Evolutionary conservation across 2,329 filamentous ascomycete genomes (phyloP), one percentile per base, ranked within the genome.

Genomic region (Colletotrichum tanaceti): DNA sequence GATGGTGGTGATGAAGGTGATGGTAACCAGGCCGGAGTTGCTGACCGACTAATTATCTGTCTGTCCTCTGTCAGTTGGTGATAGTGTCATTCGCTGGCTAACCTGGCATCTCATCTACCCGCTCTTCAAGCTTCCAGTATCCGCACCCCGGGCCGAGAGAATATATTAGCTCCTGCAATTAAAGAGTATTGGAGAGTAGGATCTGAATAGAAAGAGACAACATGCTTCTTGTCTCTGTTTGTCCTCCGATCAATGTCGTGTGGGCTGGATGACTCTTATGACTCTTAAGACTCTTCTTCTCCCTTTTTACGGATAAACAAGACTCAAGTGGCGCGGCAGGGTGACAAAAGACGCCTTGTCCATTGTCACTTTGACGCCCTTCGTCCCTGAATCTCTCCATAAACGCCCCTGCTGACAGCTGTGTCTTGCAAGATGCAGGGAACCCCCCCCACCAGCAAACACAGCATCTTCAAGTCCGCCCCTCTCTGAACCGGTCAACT

Each of bases 271-370:
- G 28, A 7, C 28, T 9, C 28, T 7, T 28, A 28, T 9, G 28
- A 5, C 4, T 24, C 28, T 1, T 22, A 28, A 18, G 39, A n/a
- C n/a, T n/a, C n/a, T n/a, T n/a, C n/a, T n/a, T n/a, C n/a, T n/a
- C n/a, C n/a, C n/a, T n/a, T n/a, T n/a, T n/a, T n/a, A n/a, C n/a
- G n/a, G n/a, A n/a, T n/a, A 46, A 20, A 18, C 54, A 18, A 44
- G 24, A 4, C 54, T 46, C 41, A 9, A 11, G 43, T 18, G 7
- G 38, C 20, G 38, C 24, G 54, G 22, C 54, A 58, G 54, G 54
- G 54, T 46, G 57, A 59, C 57, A 59, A 59, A 10, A n/a, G 14
- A 50, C 57, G 44, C 57, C 57, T 7, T 58, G 28, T 18, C 28
- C 11, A 43, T 38, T 59, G 57, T 39, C 58, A 41, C 41, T 28